Evolutionary conservation across 2,329 filamentous ascomycete species (phyloP).

Genomic region (Exophiala spinifera): DNA sequence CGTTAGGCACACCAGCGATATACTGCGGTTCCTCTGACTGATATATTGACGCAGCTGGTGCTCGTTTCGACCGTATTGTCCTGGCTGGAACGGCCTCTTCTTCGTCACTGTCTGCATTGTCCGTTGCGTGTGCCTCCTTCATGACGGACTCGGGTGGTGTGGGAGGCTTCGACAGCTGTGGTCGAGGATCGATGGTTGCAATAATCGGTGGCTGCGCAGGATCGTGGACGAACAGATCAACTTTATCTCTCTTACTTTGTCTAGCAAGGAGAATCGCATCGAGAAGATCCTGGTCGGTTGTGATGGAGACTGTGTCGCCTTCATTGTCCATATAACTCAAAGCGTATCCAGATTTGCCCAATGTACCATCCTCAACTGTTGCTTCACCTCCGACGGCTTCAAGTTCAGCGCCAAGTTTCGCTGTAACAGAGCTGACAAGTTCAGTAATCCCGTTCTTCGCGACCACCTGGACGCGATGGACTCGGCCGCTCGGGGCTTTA

Average conservation of each 20-base stretch:
- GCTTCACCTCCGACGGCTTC: constrained; percentile 81
- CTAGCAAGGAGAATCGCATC: constrained; percentile 86
- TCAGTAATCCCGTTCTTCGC: constrained; percentile 76
- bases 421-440: constrained; percentile 71
- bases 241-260: constrained; percentile 77
- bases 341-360: constrained; percentile 77
- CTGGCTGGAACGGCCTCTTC: constrained; percentile 20
- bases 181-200: constrained; percentile 59
- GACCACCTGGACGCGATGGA: constrained; percentile 84
- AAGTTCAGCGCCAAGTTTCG: constrained; percentile 81
- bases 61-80: constrained; percentile 17
- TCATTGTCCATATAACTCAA: constrained; percentile 96
- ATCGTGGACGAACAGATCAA: constrained; percentile 94
- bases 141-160: constrained; percentile 53
- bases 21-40: constrained; percentile 66
- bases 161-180: constrained; percentile 47
- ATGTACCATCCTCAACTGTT: constrained; percentile 71
- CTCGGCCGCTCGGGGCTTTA: constrained; percentile 91
- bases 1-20: constrained; percentile 89
- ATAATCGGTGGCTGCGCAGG: constrained; percentile 82
- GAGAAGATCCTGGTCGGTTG: constrained; percentile 85
- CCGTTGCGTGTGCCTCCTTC: constrained; percentile 38
- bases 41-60: constrained; percentile 37
- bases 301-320: constrained; percentile 94
- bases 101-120: constrained; percentile 57